Evolutionary conservation across 768 basidiomycete genomes (phyloP).

Genomic region (Austroboletus festivus): DNA sequence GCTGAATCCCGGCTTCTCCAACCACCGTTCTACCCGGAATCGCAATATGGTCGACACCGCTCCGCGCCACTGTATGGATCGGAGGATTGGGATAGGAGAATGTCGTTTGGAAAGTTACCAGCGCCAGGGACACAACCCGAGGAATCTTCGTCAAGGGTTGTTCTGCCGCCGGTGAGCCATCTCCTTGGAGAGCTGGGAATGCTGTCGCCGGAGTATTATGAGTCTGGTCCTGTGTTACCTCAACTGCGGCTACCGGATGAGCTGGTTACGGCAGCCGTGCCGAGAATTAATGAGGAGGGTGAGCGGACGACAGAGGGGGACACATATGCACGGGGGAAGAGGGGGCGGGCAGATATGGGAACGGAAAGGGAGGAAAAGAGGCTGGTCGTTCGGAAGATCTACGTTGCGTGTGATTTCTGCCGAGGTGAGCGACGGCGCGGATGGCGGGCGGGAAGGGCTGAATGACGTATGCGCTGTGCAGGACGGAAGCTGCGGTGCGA

Average conservation of each 20-base stretch:
- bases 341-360: constrained; percentile 13
- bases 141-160: constrained; percentile 19
- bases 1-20: constrained; percentile 19
- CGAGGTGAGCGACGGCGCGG: constrained; percentile 46
- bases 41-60: constrained; percentile 22
- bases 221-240: constrained; percentile 25
- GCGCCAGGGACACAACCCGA: constrained; percentile 10
- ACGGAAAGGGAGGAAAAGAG: constrained; percentile 22
- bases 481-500: constrained; percentile 77
- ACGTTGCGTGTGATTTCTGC: constrained; percentile 75
- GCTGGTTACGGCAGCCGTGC: background rate
- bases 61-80: constrained; percentile 24
- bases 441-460: background rate
- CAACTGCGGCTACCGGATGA: constrained; percentile 28
- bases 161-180: constrained; percentile 29
- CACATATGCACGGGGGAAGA: constrained; percentile 18
- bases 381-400: constrained; percentile 26
- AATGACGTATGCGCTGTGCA: constrained; percentile 25
- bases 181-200: constrained; percentile 25
- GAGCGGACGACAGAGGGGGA: constrained; percentile 10
- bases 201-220: constrained; percentile 14
- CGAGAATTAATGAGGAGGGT: constrained; percentile 9
- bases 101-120: constrained; percentile 22
- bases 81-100: constrained; percentile 22
- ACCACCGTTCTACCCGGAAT: constrained; percentile 17